Evolutionary conservation across 75 land plant genomes (phyloP), one percentile per base, ranked within the genome.

Genomic region (Chamaecyparis obtusa): DNA sequence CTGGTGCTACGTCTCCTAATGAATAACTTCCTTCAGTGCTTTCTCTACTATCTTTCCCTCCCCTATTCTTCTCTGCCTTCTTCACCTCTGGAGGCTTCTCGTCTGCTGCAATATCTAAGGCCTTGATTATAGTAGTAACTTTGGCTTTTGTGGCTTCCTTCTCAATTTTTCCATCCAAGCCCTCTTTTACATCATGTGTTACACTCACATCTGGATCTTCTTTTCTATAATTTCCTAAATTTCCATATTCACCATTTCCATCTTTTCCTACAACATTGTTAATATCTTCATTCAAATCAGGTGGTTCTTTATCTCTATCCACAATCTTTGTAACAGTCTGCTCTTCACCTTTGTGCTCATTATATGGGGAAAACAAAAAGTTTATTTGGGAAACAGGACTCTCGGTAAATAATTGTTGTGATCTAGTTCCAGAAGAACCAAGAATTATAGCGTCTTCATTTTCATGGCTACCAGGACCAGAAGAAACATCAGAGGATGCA

Each of bases 401-500:
- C 81, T 41, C 24, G 39, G 19, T 16, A 19, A 78, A 17, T 78
- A 39, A 37, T 24, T 78, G 43, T 41, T 21, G 81, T 33, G 37
- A 78, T 39, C 44, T 78, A 78, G 81, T 78, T 78, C 41, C 51
- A 81, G 46, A 81, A 81, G 30, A 41, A 81, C 32, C 10, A n/a
- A 41, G 48, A 24, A 81, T 81, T 41, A 81, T 27, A 81, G 27
- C 9, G 1, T 44, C 83, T n/a, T 81, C 32, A 81, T 46, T 43
- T 27, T n/a, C 51, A 24, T 51, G 33, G n/a, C 83, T 46, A 81
- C 33, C 49, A 44, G 83, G 1, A 81, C 24, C 27, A 27, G 48
- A 43, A 46, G 51, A 81, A 81, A 81, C 27, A 3, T 46, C 83
- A 81, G 83, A 80, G 37, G 83, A 80, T 80, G 83, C 83, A 39